A percentile compares a stretch with the other conserved stretches of the same genome.
These are phyloP conservation scores for Fusarium keratoplasticum DNA, from an alignment of 2,329 filamentous ascomycete genomes.

Conservation along the genomic window DNA sequence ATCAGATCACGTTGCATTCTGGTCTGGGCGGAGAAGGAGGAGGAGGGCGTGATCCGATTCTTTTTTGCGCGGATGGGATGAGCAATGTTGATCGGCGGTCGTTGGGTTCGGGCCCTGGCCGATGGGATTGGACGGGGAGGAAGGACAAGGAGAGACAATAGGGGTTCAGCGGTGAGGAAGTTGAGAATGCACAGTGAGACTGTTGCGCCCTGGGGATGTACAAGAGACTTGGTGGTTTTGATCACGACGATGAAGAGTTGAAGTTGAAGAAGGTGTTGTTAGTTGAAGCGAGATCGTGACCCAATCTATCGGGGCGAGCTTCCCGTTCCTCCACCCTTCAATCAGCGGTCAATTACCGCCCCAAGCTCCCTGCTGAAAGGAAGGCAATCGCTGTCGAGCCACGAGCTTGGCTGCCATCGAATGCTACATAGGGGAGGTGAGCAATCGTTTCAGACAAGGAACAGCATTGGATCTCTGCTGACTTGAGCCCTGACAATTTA, in stretches of 20 bases:
- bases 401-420: slow-evolving; percentile 10
- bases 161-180: slow-evolving; percentile 3
- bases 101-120: not conserved
- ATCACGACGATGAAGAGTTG: not conserved
- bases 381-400: slow-evolving; percentile 12
- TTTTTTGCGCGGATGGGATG: not conserved
- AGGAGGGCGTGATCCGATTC: not conserved
- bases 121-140: slow-evolving; percentile 1
- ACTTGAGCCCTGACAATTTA: not conserved
- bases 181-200: not conserved
- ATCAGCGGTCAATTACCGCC: slow-evolving; percentile 8
- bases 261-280: slow-evolving; percentile 8
- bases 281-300: slow-evolving; percentile 11
- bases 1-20: slow-evolving; percentile 39
- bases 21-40: slow-evolving; percentile 19
- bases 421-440: slow-evolving; percentile 9
- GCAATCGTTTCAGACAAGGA: slow-evolving; percentile 21
- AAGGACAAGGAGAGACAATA: slow-evolving; percentile 17
- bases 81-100: slow-evolving; percentile 26
- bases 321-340: not conserved
- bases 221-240: not conserved
- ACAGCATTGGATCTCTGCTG: not conserved
- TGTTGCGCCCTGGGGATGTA: not conserved
- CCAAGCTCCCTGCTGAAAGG: slow-evolving; percentile 12
- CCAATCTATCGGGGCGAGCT: slow-evolving; percentile 10